Percentiles rank a stretch among this genome's conserved stretches.
phyloP scores from a whole-genome alignment of 1,139 yeast species.

The Candida sp. region DNA sequence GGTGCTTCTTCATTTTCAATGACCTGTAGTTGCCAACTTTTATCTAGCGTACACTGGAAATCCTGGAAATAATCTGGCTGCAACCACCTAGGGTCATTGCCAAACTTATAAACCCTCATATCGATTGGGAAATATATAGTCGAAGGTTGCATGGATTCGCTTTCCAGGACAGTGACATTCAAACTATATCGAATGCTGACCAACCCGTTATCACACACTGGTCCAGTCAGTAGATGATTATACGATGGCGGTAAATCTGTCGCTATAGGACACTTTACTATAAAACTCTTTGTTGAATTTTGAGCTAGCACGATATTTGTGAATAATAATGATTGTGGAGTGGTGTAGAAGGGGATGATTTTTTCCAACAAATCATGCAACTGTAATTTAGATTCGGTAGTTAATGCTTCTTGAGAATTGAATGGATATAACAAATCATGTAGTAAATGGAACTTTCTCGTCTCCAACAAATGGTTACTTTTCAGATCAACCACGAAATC shows the following conservation, averaged over 20 bases:
- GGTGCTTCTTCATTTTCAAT: conserved; percentile 1
- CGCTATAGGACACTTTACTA: conserved; percentile 42
- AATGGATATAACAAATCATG: conserved; percentile 35
- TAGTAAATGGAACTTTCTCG: conserved; percentile 17
- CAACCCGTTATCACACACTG: conserved; percentile 40
- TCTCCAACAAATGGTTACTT: conserved; percentile 10
- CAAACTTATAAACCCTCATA: conserved; percentile 20
- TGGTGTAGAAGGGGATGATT: conserved; percentile 67
- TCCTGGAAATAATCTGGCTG: conserved; percentile 28
- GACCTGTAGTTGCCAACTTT: conserved; percentile 24
- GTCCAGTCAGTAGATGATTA: conserved; percentile 42
- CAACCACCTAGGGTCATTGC: conserved; percentile 25
- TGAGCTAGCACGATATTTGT: conserved; percentile 59
- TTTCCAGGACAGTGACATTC: conserved; percentile 26
- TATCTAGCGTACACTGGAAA: conserved; percentile 22
- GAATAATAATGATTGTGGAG: conserved; percentile 75
- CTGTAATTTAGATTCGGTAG: conserved; percentile 12
- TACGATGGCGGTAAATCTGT: conserved; percentile 65
- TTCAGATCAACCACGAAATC: conserved; percentile 37
- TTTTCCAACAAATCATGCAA: conserved; percentile 31
- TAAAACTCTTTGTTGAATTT: conserved; percentile 46
- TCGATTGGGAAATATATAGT: conserved; percentile 38
- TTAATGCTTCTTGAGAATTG: conserved; percentile 22
- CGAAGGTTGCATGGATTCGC: conserved; percentile 18
- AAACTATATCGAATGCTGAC: conserved; percentile 36